Evolutionary conservation across 768 basidiomycete species (phyloP), one percentile per base, ranked within the genome.

Genomic region (Russula abietina): DNA sequence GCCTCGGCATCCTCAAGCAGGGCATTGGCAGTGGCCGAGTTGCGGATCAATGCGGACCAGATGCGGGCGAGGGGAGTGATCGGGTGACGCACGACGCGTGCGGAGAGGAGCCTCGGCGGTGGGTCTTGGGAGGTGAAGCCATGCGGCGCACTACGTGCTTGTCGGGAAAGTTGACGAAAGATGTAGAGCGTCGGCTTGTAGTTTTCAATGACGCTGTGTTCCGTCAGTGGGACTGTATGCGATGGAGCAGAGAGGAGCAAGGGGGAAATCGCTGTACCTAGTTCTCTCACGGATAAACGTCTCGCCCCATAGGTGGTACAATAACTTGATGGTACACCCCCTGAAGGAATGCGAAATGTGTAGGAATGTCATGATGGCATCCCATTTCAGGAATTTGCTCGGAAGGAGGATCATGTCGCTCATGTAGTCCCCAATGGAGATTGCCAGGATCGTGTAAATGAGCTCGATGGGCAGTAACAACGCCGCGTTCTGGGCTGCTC

Each of bases 241-340:
- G 16, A 16, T 6, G 9, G 28, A 36, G 19, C 6, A 11, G 46
- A 26, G 19, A 14, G 43, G 16, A 16, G 45, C 4, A n/a, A n/a
- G 33, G 11, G 6, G 11, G 5, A 30, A 6, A 30, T 32, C 32
- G n/a, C n/a, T n/a, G n/a, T 55, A 60, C 65, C 55, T 54, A 26
- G 62, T 64, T 46, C 33, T 55, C 33, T 66, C 58, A 24, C 51
- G 57, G 33, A 67, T 67, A 48, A 67, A 67, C 2, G 66, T 65
- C 22, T 67, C 66, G 4, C 66, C 66, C 66, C 66, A 67, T 0
- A 67, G 56, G 22, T 67, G 46, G 39, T 65, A 57, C n/a, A 67
- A 5, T 12, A 67, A 9, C 22, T 65, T 61, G 64, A 67, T 55
- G 6, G 66, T 65, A 39, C 59, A 61, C 11, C 51, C 41, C 5